A percentile compares a stretch with the other conserved stretches of the same genome.
Evolutionary conservation across 1,139 yeast genomes (phyloP).

Genomic region (Zhuliangozyma parablackwelliae): DNA sequence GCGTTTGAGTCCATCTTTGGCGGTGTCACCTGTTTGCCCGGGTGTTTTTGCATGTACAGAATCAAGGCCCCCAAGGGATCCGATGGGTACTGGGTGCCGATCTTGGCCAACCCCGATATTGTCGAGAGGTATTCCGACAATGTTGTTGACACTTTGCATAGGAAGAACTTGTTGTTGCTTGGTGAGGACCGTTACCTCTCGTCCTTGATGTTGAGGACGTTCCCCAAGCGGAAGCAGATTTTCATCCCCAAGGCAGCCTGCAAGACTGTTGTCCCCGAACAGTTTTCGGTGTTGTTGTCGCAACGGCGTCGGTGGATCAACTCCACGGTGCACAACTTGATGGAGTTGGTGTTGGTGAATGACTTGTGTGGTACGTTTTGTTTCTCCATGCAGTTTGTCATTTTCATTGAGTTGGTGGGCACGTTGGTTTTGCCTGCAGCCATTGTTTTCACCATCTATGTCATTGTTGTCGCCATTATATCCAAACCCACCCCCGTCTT

Average conservation of each 20-base stretch:
- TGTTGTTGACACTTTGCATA: slow-evolving; percentile 81
- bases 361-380: slow-evolving; percentile 97
- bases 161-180: slow-evolving; percentile 77
- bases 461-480: slow-evolving; percentile 69
- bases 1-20: slow-evolving; percentile 97
- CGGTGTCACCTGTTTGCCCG: slow-evolving; percentile 95
- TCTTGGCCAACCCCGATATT: slow-evolving; percentile 91
- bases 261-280: slow-evolving; percentile 87
- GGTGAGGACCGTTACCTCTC: slow-evolving; percentile 94
- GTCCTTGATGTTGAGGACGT: slow-evolving; percentile 85
- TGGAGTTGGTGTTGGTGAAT: slow-evolving; percentile 83
- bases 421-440: slow-evolving; percentile 93
- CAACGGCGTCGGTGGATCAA: slow-evolving; percentile 99
- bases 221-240: slow-evolving; percentile 90
- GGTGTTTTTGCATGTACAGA: slow-evolving; percentile 94
- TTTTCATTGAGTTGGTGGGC: slow-evolving; percentile 82
- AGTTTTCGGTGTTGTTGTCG: slow-evolving; percentile 74
- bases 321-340: slow-evolving; percentile 90
- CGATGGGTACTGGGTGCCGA: slow-evolving; percentile 95
- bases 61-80: slow-evolving; percentile 89
- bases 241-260: slow-evolving; percentile 95
- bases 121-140: slow-evolving; percentile 93
- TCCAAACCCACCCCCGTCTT: slow-evolving; percentile 79
- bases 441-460: slow-evolving; percentile 79
- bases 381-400: slow-evolving; percentile 94